phyloP scores from a whole-genome alignment of 2,329 filamentous ascomycete genomes.

The Rhinocladiella similis region DNA sequence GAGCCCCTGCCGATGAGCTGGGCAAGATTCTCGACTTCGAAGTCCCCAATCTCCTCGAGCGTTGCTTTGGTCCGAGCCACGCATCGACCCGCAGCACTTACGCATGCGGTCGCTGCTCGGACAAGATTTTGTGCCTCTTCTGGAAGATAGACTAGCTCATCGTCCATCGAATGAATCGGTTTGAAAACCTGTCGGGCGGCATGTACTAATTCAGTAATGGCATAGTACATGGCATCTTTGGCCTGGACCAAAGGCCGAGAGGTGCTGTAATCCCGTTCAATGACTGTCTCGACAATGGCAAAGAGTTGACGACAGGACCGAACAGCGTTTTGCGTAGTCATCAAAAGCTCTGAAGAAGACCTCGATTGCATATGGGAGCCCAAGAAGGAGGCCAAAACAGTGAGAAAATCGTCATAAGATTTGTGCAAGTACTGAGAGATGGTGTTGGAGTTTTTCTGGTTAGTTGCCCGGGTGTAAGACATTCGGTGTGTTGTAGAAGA shows the following conservation, averaged over 20 bases:
- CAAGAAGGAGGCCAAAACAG: constrained; percentile 89
- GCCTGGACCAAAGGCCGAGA: constrained; percentile 67
- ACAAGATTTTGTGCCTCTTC: constrained; percentile 76
- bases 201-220: constrained; percentile 76
- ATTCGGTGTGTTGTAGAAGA: constrained; percentile 68
- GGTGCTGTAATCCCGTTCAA: constrained; percentile 70
- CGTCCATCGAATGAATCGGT: constrained; percentile 65
- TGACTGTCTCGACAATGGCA: constrained; percentile 77
- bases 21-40: constrained; percentile 54
- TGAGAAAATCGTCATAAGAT: constrained; percentile 85
- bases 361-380: constrained; percentile 92
- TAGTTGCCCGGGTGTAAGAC: constrained; percentile 68
- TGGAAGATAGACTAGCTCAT: constrained; percentile 76
- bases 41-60: constrained; percentile 86
- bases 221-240: constrained; percentile 74
- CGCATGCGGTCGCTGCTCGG: constrained; percentile 79
- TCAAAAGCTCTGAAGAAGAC: constrained; percentile 77
- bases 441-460: constrained; percentile 67
- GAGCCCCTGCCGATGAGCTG: constrained; percentile 16
- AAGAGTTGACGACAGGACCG: constrained; percentile 78
- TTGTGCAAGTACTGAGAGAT: constrained; percentile 79
- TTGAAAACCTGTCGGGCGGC: constrained; percentile 78
- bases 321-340: constrained; percentile 80
- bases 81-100: constrained; percentile 87
- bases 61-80: constrained; percentile 81